Evolutionary conservation across 371 early-diverging fungal genomes (phyloP).

Genomic region (Mycotypha africana): DNA sequence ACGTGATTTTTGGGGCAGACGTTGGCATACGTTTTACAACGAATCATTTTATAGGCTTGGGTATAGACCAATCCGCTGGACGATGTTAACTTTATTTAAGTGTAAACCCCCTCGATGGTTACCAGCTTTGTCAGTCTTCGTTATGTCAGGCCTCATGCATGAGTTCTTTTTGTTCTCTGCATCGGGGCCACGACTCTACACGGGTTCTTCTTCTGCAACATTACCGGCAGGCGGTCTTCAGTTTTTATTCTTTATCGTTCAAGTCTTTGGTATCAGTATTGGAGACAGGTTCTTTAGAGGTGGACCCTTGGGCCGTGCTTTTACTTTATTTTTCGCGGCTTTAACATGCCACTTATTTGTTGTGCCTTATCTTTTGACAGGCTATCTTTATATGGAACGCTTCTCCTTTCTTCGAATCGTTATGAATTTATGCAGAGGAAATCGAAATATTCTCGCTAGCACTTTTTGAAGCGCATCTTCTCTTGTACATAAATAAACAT

Average conservation of each 20-base stretch:
- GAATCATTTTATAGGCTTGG: slow-evolving; percentile 33
- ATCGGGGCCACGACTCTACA: slow-evolving; percentile 19
- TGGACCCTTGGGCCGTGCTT: slow-evolving; percentile 15
- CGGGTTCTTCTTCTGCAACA: slow-evolving; percentile 9
- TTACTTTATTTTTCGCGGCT: slow-evolving; percentile 24
- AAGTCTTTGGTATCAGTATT: slow-evolving; percentile 19
- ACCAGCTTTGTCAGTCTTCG: slow-evolving; percentile 29
- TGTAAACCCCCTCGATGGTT: slow-evolving; percentile 19
- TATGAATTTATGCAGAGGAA: slow-evolving; percentile 2
- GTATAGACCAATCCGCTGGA: slow-evolving; percentile 20
- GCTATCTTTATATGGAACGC: slow-evolving; percentile 14
- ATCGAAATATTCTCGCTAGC: not conserved
- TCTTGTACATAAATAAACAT: too few species aligned
- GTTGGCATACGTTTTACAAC: slow-evolving; percentile 40
- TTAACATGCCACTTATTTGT: slow-evolving; percentile 18
- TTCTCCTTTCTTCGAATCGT: slow-evolving; percentile 7
- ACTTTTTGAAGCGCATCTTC: too few species aligned
- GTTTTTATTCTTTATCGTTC: slow-evolving; percentile 25
- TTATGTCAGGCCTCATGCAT: slow-evolving; percentile 36
- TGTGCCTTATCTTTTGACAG: slow-evolving; percentile 18
- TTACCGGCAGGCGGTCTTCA: slow-evolving; percentile 24
- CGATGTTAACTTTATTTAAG: slow-evolving; percentile 5
- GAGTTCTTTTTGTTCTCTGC: slow-evolving; percentile 34
- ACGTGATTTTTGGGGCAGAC: slow-evolving; percentile 34
- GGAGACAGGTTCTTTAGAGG: slow-evolving; percentile 21